Percentiles rank a stretch among this genome's conserved stretches.
phyloP scores from a whole-genome alignment of 352 stramenopile genomes.

The Elongisporangium undulatum region DNA sequence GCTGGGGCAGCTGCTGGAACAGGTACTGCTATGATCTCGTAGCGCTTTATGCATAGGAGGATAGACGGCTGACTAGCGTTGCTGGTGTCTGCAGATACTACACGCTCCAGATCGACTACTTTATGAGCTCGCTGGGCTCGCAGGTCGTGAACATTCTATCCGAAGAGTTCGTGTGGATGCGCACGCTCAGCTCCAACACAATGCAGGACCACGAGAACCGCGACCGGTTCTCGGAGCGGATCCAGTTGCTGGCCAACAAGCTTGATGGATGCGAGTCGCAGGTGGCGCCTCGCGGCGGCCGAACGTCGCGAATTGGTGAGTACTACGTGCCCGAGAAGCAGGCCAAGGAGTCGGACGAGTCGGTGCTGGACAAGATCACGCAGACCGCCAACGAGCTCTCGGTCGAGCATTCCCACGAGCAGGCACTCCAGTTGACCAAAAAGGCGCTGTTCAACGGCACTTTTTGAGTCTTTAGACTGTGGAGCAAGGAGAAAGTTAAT shows the following conservation, averaged over 20 bases:
- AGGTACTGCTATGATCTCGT: constrained; percentile 22
- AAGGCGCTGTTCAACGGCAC: constrained; percentile 84
- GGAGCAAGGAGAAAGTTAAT: background rate
- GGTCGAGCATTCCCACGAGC: constrained; percentile 78
- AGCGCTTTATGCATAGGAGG: background rate
- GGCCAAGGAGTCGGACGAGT: constrained; percentile 71
- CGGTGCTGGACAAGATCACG: constrained; percentile 81
- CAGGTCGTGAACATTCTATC: constrained; percentile 92
- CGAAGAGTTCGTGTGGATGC: constrained; percentile 92
- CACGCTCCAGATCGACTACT: constrained; percentile 95
- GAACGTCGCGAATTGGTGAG: constrained; percentile 72
- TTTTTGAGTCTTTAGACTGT: constrained; percentile 23
- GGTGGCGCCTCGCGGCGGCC: constrained; percentile 42
- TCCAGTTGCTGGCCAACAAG: constrained; percentile 83
- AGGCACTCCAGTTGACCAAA: constrained; percentile 80
- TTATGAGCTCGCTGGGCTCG: constrained; percentile 92
- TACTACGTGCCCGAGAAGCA: constrained; percentile 87
- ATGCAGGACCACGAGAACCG: constrained; percentile 89
- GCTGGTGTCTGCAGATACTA: constrained; percentile 75
- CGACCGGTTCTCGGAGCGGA: constrained; percentile 87
- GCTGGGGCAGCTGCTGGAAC: constrained; percentile 96
- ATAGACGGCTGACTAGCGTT: background rate
- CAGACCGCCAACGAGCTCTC: constrained; percentile 83
- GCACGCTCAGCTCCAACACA: constrained; percentile 85
- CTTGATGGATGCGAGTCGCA: constrained; percentile 72